A percentile compares a stretch with the other conserved stretches of the same genome.
Evolutionary conservation across 805 yeast genomes (phyloP).

Genomic region (Wickerhamomyces chaumierensis): DNA sequence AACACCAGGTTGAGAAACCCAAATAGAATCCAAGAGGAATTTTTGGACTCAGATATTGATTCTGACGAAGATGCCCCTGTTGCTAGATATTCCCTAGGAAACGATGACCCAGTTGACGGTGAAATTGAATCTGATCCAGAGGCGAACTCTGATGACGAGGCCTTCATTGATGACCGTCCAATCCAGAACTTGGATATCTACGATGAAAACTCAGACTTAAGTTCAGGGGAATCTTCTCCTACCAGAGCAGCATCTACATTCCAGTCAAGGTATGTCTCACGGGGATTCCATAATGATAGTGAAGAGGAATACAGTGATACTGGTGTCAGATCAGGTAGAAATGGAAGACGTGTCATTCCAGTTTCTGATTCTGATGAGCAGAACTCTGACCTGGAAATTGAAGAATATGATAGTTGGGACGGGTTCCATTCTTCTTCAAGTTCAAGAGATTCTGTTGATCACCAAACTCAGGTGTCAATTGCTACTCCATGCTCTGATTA

Average conservation of each 20-base stretch:
- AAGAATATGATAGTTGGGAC: neutral
- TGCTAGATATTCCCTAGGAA: neutral
- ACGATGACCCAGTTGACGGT: neutral
- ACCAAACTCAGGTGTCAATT: neutral
- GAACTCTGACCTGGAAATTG: neutral
- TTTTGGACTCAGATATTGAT: neutral
- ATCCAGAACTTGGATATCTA: conserved; percentile 3
- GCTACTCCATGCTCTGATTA: too few species aligned
- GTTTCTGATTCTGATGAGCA: neutral
- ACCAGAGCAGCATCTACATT: conserved; percentile 3
- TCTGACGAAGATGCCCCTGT: neutral
- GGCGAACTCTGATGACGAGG: conserved; percentile 2
- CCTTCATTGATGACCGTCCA: conserved; percentile 11
- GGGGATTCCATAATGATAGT: neutral
- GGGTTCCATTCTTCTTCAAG: neutral
- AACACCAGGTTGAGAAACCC: conserved; percentile 36
- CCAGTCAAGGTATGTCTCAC: neutral
- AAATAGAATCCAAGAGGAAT: neutral
- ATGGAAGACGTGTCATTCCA: neutral
- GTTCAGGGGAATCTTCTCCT: conserved; percentile 10
- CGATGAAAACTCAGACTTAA: conserved; percentile 1
- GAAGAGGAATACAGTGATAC: neutral
- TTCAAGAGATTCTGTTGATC: neutral
- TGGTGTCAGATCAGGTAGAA: too few species aligned
- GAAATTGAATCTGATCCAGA: neutral